Conservation (phyloP, 805 yeast genomes). For the Yarrowia osloensis region DNA sequence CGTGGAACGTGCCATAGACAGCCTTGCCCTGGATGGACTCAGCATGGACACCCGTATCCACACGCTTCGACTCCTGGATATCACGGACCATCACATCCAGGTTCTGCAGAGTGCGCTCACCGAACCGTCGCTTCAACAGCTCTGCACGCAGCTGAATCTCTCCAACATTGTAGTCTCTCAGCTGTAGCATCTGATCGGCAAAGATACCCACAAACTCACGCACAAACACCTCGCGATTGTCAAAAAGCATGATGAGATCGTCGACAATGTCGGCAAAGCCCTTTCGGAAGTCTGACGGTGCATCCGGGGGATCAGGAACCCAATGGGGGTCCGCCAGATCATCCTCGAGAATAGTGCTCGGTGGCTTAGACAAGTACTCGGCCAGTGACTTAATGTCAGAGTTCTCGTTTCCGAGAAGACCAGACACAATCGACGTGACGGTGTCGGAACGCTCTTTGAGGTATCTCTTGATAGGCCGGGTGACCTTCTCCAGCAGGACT, state of each 20-base stretch:
- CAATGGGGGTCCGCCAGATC: conserved; percentile 57
- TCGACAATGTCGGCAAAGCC: conserved; percentile 65
- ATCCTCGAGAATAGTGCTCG: conserved; percentile 40
- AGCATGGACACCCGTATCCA: conserved; percentile 47
- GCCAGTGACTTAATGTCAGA: conserved; percentile 56
- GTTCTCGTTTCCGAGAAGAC: conserved; percentile 55
- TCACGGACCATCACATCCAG: conserved; percentile 86
- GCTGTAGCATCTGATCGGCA: conserved; percentile 55
- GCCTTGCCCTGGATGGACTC: conserved; percentile 34
- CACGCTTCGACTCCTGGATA: conserved; percentile 55
- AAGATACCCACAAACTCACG: conserved; percentile 64
- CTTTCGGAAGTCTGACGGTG: conserved; percentile 78
- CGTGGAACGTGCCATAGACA: conserved; percentile 35
- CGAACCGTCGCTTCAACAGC: conserved; percentile 63
- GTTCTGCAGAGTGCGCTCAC: conserved; percentile 62
- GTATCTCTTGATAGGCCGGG: conserved; percentile 72
- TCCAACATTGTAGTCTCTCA: conserved; percentile 39
- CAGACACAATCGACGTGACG: conserved; percentile 66
- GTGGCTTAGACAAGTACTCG: conserved; percentile 48
- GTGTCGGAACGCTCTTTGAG: conserved; percentile 75
- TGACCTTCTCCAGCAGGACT: conserved; percentile 73
- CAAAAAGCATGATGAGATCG: conserved; percentile 70
- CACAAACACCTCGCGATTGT: conserved; percentile 64
- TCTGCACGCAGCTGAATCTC: conserved; percentile 49
- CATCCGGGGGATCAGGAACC: conserved; percentile 88